Percentiles rank a stretch among this genome's conserved stretches.
Evolutionary conservation across 2,329 filamentous ascomycete genomes (phyloP).

Genomic region (Magnaporthiopsis incrustans): DNA sequence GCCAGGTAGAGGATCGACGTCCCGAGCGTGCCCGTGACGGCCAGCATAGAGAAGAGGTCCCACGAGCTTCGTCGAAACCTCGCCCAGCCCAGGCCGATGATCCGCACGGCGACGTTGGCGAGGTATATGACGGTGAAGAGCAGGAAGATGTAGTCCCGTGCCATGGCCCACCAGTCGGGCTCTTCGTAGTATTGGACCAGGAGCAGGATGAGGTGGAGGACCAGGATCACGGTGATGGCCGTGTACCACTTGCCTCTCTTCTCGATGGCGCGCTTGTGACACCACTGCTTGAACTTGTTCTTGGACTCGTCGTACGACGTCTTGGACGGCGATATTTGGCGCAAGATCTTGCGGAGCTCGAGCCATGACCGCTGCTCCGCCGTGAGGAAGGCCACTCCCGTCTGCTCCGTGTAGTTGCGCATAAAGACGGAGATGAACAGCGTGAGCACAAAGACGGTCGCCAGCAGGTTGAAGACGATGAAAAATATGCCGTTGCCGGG

Average conservation of each 20-base stretch:
- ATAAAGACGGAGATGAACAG: slow-evolving; percentile 99
- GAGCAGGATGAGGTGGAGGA: slow-evolving; percentile 75
- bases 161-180: slow-evolving; percentile 58
- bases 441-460: slow-evolving; percentile 92
- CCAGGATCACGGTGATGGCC: slow-evolving; percentile 68
- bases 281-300: slow-evolving; percentile 82
- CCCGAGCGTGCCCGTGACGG: slow-evolving; percentile 70
- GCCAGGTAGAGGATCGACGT: slow-evolving; percentile 72
- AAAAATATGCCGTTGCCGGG: slow-evolving; percentile 92
- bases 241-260: slow-evolving; percentile 91
- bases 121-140: slow-evolving; percentile 75
- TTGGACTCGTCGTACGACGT: slow-evolving; percentile 72
- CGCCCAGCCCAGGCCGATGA: slow-evolving; percentile 84
- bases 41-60: slow-evolving; percentile 82
- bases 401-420: slow-evolving; percentile 99
- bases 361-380: slow-evolving; percentile 96
- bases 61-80: slow-evolving; percentile 89
- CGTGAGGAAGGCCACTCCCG: slow-evolving; percentile 90
- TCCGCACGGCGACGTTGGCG: slow-evolving; percentile 72
- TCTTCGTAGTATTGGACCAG: slow-evolving; percentile 81
- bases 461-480: slow-evolving; percentile 90
- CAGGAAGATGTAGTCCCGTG: slow-evolving; percentile 71
- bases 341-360: slow-evolving; percentile 81
- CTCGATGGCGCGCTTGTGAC: slow-evolving; percentile 86
- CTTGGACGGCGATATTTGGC: slow-evolving; percentile 92